Evolutionary conservation across 1,139 yeast species (phyloP).

Genomic region (Debaryomyces psychrophilus): DNA sequence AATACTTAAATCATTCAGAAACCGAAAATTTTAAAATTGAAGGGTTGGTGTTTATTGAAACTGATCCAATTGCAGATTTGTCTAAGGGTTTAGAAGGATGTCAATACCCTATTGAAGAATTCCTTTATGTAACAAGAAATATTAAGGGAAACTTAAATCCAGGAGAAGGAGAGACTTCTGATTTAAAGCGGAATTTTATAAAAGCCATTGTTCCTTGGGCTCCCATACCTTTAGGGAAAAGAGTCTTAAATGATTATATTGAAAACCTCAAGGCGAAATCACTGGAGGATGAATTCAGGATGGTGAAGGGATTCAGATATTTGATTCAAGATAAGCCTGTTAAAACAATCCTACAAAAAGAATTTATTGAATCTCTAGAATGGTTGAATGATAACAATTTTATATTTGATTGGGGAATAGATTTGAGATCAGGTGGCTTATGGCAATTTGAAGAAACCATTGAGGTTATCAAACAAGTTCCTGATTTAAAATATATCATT

Average conservation of each 20-base stretch:
- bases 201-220: constrained; percentile 24
- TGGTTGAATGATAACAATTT: constrained; percentile 30
- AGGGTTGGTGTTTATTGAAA: constrained; percentile 10
- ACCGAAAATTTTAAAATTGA: constrained; percentile 4
- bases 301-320: constrained; percentile 39
- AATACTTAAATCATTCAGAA: background rate
- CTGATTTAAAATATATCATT: constrained; percentile 32
- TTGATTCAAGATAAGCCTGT: constrained; percentile 43
- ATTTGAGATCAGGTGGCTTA: constrained; percentile 37
- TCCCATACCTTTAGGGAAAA: constrained; percentile 20
- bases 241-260: constrained; percentile 14
- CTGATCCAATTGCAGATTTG: constrained; percentile 4
- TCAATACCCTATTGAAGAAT: constrained; percentile 6
- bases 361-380: constrained; percentile 31
- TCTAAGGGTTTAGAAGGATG: constrained; percentile 6
- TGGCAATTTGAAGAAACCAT: constrained; percentile 41
- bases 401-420: constrained; percentile 46
- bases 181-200: background rate
- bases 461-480: constrained; percentile 21
- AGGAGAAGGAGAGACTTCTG: background rate
- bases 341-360: constrained; percentile 28
- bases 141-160: background rate
- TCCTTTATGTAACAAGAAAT: background rate
- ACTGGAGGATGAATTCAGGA: constrained; percentile 11
- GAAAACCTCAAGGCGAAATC: constrained; percentile 12